phyloP scores from a whole-genome alignment of 2,329 filamentous ascomycete genomes.

The Ceratocystis papillata region DNA sequence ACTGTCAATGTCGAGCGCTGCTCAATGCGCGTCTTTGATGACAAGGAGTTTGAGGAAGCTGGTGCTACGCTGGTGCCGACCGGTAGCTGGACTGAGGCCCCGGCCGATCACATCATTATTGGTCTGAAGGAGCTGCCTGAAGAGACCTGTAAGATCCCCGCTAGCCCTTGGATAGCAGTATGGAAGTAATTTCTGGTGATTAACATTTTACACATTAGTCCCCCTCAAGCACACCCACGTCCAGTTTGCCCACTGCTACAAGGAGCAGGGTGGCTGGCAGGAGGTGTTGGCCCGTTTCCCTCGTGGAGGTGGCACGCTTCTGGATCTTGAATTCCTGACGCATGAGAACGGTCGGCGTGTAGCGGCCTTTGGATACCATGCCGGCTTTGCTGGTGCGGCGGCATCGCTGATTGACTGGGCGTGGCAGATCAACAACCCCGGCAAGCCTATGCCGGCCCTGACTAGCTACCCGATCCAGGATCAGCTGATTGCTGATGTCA shows the following conservation, averaged over 20 bases:
- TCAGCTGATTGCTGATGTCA: slow-evolving; percentile 58
- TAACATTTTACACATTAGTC: slow-evolving; percentile 30
- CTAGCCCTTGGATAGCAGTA: not conserved
- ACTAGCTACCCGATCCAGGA: slow-evolving; percentile 61
- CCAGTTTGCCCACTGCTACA: slow-evolving; percentile 65
- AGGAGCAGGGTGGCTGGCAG: slow-evolving; percentile 68
- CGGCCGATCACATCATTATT: slow-evolving; percentile 58
- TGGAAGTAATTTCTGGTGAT: not conserved
- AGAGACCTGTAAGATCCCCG: slow-evolving; percentile 45
- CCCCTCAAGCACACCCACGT: slow-evolving; percentile 63
- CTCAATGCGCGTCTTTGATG: slow-evolving; percentile 52
- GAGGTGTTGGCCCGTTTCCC: slow-evolving; percentile 69
- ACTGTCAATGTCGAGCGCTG: slow-evolving; percentile 55
- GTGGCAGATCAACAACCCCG: slow-evolving; percentile 64
- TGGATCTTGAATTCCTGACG: slow-evolving; percentile 78
- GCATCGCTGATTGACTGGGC: slow-evolving; percentile 72
- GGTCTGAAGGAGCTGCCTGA: slow-evolving; percentile 70
- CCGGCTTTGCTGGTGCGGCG: slow-evolving; percentile 65
- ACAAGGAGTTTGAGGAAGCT: slow-evolving; percentile 48
- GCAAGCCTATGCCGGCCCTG: slow-evolving; percentile 54
- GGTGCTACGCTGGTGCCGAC: slow-evolving; percentile 57
- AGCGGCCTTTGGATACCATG: slow-evolving; percentile 62
- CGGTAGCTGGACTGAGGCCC: slow-evolving; percentile 57
- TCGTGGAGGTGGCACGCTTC: slow-evolving; percentile 62
- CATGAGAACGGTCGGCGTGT: slow-evolving; percentile 59